Base-by-base conservation (phyloP, 805 yeast genomes). In the Jamesozyma gamospora region DNA sequence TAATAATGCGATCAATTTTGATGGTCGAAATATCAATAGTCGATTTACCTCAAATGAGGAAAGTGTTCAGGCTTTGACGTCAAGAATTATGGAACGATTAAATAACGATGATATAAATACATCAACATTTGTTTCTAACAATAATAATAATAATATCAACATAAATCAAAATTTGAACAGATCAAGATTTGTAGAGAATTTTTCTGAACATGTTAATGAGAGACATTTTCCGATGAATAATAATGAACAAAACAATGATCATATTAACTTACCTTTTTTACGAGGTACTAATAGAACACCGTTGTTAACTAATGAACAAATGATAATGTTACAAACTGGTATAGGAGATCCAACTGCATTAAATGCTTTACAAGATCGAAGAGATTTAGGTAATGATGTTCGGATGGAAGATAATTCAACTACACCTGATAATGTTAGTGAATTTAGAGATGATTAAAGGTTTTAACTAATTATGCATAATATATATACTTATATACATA, bases 341-440 rank as follows among this genome's bases (percentile, higher is more conserved):
- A 35, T 53, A 11, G 45, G 53, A 6, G 51, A 51, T 14, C 30
- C 32, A 27, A n/a, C 29, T 19, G 14, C 17, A 14, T 24, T 16
- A 6, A 28, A 16, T 11, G 17, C 17, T 6, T 14, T n/a, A 14
- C 34, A 24, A 26, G 33, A 24, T n/a, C 14, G 28, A n/a, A 36
- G 37, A 17, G 42, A 40, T 5, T 29, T 12, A 27, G 19, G 21
- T 13, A 30, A 34, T 24, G 43, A 40, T 18, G 17, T 37, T 14
- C 47, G 41, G 31, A 45, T 40, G 14, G 56, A 52, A 36, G 54
- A 45, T 37, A 43, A 46, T 10, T 51, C 59, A 6, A 55, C 47
- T 36, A 53, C 60, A 1, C 59, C 60, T 14, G 60, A 52, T 32
- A 58, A 47, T 34, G 57, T 49, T 40, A 46, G 41, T 21, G 38